Evolutionary conservation across 768 basidiomycete species (phyloP).

Genomic region (Serpula lacrymans): DNA sequence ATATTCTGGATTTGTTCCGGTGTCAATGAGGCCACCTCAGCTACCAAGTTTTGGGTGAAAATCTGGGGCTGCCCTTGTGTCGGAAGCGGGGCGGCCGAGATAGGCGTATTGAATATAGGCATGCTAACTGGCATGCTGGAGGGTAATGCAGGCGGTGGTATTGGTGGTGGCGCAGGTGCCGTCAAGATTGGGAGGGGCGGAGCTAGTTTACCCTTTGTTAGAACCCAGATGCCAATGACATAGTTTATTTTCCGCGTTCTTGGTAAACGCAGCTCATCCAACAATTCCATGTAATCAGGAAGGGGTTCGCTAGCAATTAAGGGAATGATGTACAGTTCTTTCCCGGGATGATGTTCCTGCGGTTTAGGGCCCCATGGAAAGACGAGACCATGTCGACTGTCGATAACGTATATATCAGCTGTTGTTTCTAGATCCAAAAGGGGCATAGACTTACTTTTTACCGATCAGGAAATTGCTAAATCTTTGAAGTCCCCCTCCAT

Average conservation of each 20-base stretch:
- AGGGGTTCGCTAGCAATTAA: conserved; percentile 60
- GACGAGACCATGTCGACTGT: conserved; percentile 79
- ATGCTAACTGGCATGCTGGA: conserved; percentile 14
- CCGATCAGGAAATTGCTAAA: conserved; percentile 65
- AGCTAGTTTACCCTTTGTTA: conserved; percentile 76
- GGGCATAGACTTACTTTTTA: conserved; percentile 57
- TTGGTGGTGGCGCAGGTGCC: conserved; percentile 13
- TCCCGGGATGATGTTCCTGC: conserved; percentile 71
- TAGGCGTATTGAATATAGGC: not conserved
- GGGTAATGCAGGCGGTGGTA: conserved; percentile 11
- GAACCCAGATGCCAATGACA: conserved; percentile 81
- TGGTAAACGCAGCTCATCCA: conserved; percentile 73
- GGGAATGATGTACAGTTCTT: conserved; percentile 86
- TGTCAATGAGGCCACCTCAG: conserved; percentile 70
- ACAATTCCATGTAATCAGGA: conserved; percentile 82
- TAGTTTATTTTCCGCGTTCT: conserved; percentile 59
- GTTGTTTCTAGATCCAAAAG: conserved; percentile 4
- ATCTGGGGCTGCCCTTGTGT: conserved; percentile 30
- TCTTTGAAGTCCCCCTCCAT: conserved; percentile 49
- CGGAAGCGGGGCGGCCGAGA: conserved; percentile 18
- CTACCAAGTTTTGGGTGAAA: conserved; percentile 53
- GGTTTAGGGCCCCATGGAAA: conserved; percentile 83
- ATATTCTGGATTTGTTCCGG: conserved; percentile 74
- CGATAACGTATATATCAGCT: conserved; percentile 11
- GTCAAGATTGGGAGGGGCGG: conserved; percentile 33